Evolutionary conservation across 192 early-diverging fungal species (phyloP).

Genomic region (Coemansia sp.): DNA sequence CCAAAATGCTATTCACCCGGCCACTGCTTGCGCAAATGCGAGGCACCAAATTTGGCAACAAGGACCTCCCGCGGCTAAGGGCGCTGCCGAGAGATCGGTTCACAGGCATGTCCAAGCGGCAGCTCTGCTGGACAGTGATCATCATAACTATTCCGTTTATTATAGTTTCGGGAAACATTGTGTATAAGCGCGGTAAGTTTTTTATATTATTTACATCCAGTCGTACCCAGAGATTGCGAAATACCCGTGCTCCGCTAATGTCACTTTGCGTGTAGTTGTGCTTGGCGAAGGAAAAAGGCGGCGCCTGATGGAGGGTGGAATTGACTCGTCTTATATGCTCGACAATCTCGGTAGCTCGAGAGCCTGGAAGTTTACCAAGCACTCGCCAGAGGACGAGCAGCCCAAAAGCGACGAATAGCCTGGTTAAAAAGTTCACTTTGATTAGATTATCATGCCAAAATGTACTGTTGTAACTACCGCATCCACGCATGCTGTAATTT

Average conservation of each 20-base stretch:
- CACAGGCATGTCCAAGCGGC: conserved; percentile 37
- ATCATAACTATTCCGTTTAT: conserved; percentile 48
- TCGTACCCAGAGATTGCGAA: too few species aligned
- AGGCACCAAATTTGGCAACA: conserved; percentile 32
- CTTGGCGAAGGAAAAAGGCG: conserved; percentile 41
- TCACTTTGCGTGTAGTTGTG: conserved; percentile 17
- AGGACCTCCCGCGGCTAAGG: conserved; percentile 32
- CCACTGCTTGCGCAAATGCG: conserved; percentile 21
- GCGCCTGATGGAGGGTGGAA: conserved; percentile 33
- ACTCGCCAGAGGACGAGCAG: background rate
- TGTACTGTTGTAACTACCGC: too few species aligned
- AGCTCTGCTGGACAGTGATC: conserved; percentile 49
- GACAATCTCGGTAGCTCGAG: conserved; percentile 39
- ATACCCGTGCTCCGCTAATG: background rate
- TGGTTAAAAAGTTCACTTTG: background rate
- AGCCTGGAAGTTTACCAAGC: background rate
- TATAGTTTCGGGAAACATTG: conserved; percentile 32
- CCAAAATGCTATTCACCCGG: conserved; percentile 27
- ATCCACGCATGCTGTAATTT: too few species aligned
- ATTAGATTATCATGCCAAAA: too few species aligned
- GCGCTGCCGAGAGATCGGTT: conserved; percentile 33
- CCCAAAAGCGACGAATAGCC: background rate
- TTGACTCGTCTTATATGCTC: conserved; percentile 33
- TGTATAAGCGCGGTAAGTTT: conserved; percentile 48
- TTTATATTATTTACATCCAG: background rate